A percentile compares a stretch with the other conserved stretches of the same genome.
Evolutionary conservation across 148 eudicot species (phyloP).

Genomic region (Rhododendron williamsianum): DNA sequence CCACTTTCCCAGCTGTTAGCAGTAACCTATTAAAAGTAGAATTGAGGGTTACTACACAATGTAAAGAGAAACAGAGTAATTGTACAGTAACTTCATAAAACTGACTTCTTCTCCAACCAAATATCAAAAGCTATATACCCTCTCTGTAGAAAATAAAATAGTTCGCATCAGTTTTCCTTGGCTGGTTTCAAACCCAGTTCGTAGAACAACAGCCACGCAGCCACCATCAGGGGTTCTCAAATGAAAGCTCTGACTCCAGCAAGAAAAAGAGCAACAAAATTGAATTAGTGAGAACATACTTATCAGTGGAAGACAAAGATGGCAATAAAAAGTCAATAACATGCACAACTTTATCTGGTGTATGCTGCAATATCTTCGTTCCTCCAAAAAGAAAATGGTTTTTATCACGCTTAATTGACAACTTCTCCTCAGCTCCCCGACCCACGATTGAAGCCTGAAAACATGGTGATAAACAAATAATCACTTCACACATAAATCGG

Average conservation of each 20-base stretch:
- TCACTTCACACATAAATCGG: background rate
- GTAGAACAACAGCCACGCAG: conserved; percentile 87
- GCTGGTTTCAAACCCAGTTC: conserved; percentile 98
- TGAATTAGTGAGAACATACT: background rate
- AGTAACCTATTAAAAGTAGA: conserved; percentile 57
- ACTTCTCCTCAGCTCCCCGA: conserved; percentile 59
- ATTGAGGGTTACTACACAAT: conserved; percentile 10
- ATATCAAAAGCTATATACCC: conserved; percentile 45
- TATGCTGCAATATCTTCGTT: conserved; percentile 94
- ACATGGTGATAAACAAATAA: background rate
- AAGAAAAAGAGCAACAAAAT: background rate
- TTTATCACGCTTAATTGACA: conserved; percentile 74
- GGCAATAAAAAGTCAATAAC: background rate
- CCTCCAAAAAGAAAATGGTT: conserved; percentile 92
- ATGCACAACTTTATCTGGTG: conserved; percentile 76
- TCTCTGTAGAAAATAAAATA: conserved; percentile 91
- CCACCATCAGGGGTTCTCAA: conserved; percentile 96
- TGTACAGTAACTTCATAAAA: background rate
- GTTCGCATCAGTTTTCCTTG: conserved; percentile 99
- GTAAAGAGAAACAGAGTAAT: background rate
- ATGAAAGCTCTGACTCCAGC: conserved; percentile 47
- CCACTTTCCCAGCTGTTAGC: conserved; percentile 99
- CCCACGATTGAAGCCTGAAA: conserved; percentile 68
- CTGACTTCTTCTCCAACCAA: background rate
- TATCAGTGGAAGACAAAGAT: background rate